Conservation (phyloP, 345 rosid species). For the Schrenkiella parvula region DNA sequence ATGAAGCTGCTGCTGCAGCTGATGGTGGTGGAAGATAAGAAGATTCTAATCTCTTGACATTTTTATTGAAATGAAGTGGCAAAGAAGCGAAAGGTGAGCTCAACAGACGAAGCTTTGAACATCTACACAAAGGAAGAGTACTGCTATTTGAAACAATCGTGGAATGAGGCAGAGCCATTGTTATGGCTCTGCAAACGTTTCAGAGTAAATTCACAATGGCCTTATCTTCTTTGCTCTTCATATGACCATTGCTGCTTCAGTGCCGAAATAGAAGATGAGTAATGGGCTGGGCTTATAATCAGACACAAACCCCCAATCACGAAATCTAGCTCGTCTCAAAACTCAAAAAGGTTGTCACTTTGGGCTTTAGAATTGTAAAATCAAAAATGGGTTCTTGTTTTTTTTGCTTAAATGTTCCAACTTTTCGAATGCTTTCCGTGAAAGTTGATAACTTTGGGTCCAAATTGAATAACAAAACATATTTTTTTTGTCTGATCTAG, state of each 20-base stretch:
- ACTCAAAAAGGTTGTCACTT: slow-evolving; percentile 13
- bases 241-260: not conserved
- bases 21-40: not conserved
- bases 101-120: slow-evolving; percentile 5
- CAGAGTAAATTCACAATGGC: not conserved
- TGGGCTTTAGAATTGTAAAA: slow-evolving; percentile 14
- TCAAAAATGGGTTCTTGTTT: not conserved
- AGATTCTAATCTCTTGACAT: not conserved
- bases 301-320: not conserved
- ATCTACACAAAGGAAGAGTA: not conserved
- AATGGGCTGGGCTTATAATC: slow-evolving; percentile 16
- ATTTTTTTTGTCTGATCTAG: not conserved
- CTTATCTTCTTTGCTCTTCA: slow-evolving; percentile 27
- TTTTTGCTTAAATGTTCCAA: not conserved
- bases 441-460: not conserved
- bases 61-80: not conserved
- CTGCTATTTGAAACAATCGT: not conserved
- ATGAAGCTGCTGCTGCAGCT: slow-evolving; percentile 27
- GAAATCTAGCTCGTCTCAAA: not conserved
- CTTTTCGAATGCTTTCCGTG: not conserved
- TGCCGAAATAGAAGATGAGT: not conserved
- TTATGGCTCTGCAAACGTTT: not conserved
- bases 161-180: slow-evolving; percentile 25
- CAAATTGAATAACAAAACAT: not conserved
- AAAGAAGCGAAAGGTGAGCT: slow-evolving; percentile 18